phyloP scores from a whole-genome alignment of 176 grass and related monocot genomes.

The Carex scoparia region DNA sequence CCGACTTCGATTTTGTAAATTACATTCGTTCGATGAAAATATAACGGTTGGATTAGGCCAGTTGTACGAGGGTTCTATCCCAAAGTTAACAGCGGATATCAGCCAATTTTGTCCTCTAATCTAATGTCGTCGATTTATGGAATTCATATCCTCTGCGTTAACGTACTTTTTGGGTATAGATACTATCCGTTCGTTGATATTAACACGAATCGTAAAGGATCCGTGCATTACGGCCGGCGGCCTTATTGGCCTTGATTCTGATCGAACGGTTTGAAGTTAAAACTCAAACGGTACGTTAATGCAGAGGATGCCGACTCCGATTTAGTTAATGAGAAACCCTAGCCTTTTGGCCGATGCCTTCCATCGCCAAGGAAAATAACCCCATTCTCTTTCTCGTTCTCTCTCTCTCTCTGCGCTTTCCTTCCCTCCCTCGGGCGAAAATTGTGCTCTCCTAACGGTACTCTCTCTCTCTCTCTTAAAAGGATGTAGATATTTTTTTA shows the following conservation, averaged over 20 bases:
- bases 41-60: neutral
- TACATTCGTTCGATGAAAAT: neutral
- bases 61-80: neutral
- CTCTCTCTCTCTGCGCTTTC: neutral
- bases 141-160: no score
- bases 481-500: neutral
- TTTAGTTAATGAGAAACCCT: conserved; percentile 9
- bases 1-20: neutral
- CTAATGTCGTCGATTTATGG: neutral
- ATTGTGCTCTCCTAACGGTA: neutral
- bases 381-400: neutral
- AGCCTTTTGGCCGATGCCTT: neutral
- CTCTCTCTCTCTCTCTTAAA: neutral
- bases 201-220: no score
- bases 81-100: neutral
- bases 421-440: neutral
- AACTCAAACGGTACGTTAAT: no score
- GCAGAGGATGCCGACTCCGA: no score
- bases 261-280: no score
- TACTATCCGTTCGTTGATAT: no score
- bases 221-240: no score
- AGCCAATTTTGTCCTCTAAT: neutral
- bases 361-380: neutral
- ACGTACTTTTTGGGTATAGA: no score
- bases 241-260: no score